Evolutionary conservation across 2,329 filamentous ascomycete species (phyloP).

Genomic region (Neophaeococcomyces aloes): DNA sequence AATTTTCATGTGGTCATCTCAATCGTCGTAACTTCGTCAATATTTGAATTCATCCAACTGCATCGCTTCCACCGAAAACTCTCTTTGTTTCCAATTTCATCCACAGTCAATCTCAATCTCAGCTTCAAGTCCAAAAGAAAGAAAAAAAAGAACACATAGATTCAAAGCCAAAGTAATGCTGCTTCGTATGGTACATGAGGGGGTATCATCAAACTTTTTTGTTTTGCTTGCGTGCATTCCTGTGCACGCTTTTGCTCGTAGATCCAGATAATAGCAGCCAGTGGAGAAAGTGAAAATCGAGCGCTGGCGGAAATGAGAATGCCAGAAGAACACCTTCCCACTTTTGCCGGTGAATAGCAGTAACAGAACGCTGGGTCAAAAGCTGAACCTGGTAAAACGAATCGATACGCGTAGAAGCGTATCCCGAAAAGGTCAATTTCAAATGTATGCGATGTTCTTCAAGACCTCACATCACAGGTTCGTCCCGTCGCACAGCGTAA

Average conservation of each 20-base stretch:
- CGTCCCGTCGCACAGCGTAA: slow-evolving; percentile 1
- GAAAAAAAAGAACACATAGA: not conserved
- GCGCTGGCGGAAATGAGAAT: too few relatives aligned
- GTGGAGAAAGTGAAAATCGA: not conserved
- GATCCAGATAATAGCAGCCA: slow-evolving; percentile 1
- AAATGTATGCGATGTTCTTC: not conserved
- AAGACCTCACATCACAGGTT: not conserved
- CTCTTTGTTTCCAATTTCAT: too few relatives aligned
- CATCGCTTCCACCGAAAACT: too few relatives aligned
- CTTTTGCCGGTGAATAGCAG: slow-evolving; percentile 1
- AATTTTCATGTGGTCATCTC: too few relatives aligned
- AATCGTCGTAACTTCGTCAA: too few relatives aligned
- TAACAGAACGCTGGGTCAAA: slow-evolving; percentile 6
- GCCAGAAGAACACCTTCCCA: slow-evolving; percentile 2
- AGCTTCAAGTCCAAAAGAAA: not conserved
- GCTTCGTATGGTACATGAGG: slow-evolving; percentile 1
- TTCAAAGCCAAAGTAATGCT: not conserved
- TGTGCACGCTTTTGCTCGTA: too few relatives aligned
- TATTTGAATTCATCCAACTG: too few relatives aligned
- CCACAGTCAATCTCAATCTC: too few relatives aligned
- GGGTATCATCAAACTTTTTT: slow-evolving; percentile 4
- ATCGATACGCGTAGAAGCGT: too few relatives aligned
- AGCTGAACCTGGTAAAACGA: not conserved
- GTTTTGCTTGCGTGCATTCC: not conserved
- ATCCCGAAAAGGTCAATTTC: not conserved